Conservation (phyloP, 2,329 filamentous ascomycete genomes). For the Aspergillus glaucus region DNA sequence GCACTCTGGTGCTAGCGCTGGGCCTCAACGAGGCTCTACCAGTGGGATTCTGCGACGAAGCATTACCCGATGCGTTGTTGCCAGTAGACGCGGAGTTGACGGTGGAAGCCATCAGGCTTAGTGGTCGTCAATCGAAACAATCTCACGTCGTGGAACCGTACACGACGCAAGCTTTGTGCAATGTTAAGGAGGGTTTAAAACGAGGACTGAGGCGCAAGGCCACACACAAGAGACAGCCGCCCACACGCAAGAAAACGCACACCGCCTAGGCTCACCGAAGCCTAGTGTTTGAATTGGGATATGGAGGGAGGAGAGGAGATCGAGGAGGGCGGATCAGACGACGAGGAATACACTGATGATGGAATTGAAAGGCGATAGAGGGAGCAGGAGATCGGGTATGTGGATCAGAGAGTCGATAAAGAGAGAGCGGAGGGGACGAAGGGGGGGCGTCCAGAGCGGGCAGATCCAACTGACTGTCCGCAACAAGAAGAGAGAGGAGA, state of each 20-base stretch:
- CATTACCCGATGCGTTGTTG: constrained; percentile 34
- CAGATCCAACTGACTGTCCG: too few relatives aligned
- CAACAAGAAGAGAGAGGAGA: constrained; percentile 1
- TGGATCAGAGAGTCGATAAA: not conserved
- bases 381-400: constrained; percentile 2
- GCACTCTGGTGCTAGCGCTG: constrained; percentile 44
- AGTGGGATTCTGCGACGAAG: constrained; percentile 32
- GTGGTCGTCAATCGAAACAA: constrained; percentile 20
- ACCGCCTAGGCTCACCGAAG: not conserved
- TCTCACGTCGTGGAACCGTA: constrained; percentile 30
- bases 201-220: constrained; percentile 7
- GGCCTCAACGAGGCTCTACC: constrained; percentile 45
- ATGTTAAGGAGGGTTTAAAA: constrained; percentile 9
- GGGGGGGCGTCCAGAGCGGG: not conserved
- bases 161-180: constrained; percentile 28
- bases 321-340: not conserved
- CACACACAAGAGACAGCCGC: constrained; percentile 1
- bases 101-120: constrained; percentile 37
- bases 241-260: not conserved
- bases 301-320: not conserved
- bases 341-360: not conserved
- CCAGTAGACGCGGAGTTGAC: constrained; percentile 31
- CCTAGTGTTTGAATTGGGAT: too few relatives aligned
- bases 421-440: not conserved
- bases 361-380: not conserved